Conservation (phyloP, 2,329 filamentous ascomycete species). For the Trichoderma aggressivum region DNA sequence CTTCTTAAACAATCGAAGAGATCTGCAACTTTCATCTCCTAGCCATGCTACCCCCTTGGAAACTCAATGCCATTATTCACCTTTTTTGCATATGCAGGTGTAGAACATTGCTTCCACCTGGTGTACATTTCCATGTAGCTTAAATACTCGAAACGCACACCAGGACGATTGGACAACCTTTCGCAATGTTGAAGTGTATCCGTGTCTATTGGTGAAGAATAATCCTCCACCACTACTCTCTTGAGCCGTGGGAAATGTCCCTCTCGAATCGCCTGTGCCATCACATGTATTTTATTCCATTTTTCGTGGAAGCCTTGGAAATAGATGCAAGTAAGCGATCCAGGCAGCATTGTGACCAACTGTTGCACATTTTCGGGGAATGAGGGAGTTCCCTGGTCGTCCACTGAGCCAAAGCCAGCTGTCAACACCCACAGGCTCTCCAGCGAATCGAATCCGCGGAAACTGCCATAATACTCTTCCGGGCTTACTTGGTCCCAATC, state of each 20-base stretch:
- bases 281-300: background rate
- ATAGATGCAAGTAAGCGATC: background rate
- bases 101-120: background rate
- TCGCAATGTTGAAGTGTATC: too few relatives aligned
- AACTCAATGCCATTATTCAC: too few relatives aligned
- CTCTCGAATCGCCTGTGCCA: background rate
- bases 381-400: rapidly evolving
- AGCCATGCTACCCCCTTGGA: background rate
- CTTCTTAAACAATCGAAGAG: background rate
- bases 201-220: too few relatives aligned
- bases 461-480: background rate
- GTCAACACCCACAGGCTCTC: background rate
- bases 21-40: background rate
- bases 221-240: background rate
- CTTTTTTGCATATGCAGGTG: background rate
- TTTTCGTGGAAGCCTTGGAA: rapidly evolving
- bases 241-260: background rate
- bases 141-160: too few relatives aligned
- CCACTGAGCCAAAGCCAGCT: background rate
- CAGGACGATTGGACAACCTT: too few relatives aligned
- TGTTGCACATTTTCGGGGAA: background rate
- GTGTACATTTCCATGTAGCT: too few relatives aligned
- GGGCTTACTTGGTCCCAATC: too few relatives aligned
- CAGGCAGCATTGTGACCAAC: background rate
- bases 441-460: background rate